A percentile compares a stretch with the other conserved stretches of the same genome.
Conservation (phyloP, 768 basidiomycete species). For the Wakefieldia striispora region DNA sequence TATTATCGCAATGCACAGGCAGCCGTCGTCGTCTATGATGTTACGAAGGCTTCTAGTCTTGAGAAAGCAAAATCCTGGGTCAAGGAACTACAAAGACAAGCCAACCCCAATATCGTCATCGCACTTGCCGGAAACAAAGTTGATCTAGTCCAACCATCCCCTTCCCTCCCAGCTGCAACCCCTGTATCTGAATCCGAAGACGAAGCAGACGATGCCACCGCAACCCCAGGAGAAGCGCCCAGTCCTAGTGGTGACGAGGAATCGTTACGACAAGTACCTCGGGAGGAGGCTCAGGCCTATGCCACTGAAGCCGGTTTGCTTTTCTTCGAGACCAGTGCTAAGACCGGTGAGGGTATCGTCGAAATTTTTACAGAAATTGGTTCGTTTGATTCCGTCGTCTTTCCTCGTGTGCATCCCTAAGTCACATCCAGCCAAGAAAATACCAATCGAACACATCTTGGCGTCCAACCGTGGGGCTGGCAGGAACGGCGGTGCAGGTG, state of each 20-base stretch:
- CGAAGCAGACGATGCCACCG: constrained; percentile 90
- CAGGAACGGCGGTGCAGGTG: constrained; percentile 55
- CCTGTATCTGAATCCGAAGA: constrained; percentile 74
- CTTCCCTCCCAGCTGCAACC: constrained; percentile 46
- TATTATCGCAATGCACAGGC: constrained; percentile 98
- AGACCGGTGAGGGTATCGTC: constrained; percentile 92
- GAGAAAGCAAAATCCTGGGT: constrained; percentile 99
- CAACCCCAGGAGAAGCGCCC: constrained; percentile 71
- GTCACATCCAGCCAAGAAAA: constrained; percentile 64
- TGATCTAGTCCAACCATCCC: constrained; percentile 74
- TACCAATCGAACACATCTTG: constrained; percentile 91
- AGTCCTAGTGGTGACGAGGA: constrained; percentile 57
- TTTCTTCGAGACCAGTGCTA: constrained; percentile 98
- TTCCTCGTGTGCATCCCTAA: neutral
- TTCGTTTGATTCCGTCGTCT: constrained; percentile 35
- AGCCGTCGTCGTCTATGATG: constrained; percentile 97
- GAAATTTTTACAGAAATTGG: constrained; percentile 99
- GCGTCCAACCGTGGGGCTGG: constrained; percentile 74
- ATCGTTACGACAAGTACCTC: constrained; percentile 82
- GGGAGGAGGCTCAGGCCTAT: constrained; percentile 95
- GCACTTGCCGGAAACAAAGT: constrained; percentile 98
- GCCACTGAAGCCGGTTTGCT: constrained; percentile 91
- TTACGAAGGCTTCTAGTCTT: constrained; percentile 92
- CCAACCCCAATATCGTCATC: constrained; percentile 98
- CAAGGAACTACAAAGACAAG: constrained; percentile 97